Evolutionary conservation across 179 eudicot genomes (phyloP), one percentile per base, ranked within the genome.

Genomic region (Vitellaria paradoxa): DNA sequence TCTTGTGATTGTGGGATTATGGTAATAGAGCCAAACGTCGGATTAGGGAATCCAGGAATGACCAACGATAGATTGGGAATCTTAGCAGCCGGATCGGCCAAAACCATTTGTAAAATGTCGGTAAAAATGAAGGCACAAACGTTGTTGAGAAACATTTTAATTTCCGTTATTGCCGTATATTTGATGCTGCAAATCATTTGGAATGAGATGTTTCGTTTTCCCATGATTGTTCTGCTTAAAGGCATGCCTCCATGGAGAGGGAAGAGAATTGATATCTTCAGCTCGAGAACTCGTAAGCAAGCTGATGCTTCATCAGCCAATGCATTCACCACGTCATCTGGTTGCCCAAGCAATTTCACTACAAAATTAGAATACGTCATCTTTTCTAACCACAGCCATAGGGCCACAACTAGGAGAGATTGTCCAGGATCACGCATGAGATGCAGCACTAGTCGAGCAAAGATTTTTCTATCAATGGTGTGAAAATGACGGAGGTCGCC

Each of bases 101-200:
- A 67, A 37, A 86, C 83, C 46, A 79, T 80, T n/a, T 80, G 37
- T 42, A 89, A 69, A 61, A 89, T 86, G 70, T 89, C 90, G 4
- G 84, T 83, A 53, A 87, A 89, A 70, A 76, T 61, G 73, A 84
- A 63, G 11, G 90, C 70, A 77, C 89, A 89, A 3, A 89, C 82
- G 9, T 87, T 76, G 9, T 62, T 79, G 8, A 89, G 56, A 30
- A 73, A 82, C 8, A 67, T 11, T 74, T 89, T 89, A 2, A 87
- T 79, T 52, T 87, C 86, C 72, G 83, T 76, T 18, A 84, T 84
- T 0, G 81, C 74, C 3, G 87, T 84, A 65, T 77, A 89, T 80
- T 87, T 30, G 61, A 68, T 46, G 15, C 59, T 52, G 7, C 70
- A 76, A 45, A 89, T 56, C 12, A 72, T 66, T 13, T n/a, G 74